phyloP scores from a whole-genome alignment of 2,329 filamentous ascomycete genomes.

The Teratosphaeria zuluensis region DNA sequence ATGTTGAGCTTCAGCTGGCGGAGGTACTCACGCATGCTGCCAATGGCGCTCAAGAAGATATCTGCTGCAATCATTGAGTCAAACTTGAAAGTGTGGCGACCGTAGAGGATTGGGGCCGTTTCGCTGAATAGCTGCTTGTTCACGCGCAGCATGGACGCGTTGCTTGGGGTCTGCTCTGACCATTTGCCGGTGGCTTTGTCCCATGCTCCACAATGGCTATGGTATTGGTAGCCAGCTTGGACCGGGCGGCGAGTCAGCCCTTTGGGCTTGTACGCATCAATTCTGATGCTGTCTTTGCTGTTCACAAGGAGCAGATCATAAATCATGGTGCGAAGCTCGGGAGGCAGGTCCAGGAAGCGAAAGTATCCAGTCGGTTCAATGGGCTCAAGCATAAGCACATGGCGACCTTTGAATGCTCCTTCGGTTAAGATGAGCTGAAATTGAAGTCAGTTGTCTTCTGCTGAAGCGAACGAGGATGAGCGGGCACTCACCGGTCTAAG shows the following conservation, averaged over 20 bases:
- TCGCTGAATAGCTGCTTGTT: conserved; percentile 10
- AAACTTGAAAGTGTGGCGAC: conserved; percentile 2
- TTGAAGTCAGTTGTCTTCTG: neutral
- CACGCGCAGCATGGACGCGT: conserved; percentile 5
- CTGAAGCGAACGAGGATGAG: neutral
- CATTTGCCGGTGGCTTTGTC: conserved; percentile 3
- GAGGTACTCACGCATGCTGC: conserved; percentile 4
- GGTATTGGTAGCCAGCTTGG: neutral
- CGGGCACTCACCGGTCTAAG: conserved; percentile 3
- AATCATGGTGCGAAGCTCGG: conserved; percentile 10
- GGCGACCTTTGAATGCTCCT: conserved; percentile 10
- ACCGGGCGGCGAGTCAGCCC: conserved; percentile 1
- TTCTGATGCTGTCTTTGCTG: neutral
- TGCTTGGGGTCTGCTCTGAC: conserved; percentile 1
- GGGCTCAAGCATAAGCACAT: conserved; percentile 9
- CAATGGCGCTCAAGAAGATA: conserved; percentile 1
- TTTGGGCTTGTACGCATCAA: conserved; percentile 1
- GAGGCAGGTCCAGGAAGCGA: conserved; percentile 11
- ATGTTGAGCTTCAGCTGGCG: neutral
- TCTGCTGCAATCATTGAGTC: neutral
- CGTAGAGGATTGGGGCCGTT: conserved; percentile 5
- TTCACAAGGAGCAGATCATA: conserved; percentile 7
- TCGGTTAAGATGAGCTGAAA: conserved; percentile 9
- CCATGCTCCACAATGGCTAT: neutral
- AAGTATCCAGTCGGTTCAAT: conserved; percentile 5